Percentiles rank a stretch among this genome's conserved stretches.
Evolutionary conservation across 345 rosid species (phyloP).

Genomic region (Adansonia digitata): DNA sequence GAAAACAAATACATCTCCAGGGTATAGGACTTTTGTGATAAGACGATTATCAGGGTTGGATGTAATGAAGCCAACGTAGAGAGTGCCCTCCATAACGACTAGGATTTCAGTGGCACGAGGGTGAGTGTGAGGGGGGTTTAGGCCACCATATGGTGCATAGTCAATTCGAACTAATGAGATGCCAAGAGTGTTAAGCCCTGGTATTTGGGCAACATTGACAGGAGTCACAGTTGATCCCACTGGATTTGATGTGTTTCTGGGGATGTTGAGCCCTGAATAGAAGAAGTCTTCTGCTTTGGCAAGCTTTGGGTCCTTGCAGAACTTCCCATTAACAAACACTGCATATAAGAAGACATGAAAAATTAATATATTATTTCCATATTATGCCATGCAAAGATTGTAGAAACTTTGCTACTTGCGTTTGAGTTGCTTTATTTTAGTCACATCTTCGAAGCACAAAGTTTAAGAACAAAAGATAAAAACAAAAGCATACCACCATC

Average conservation of each 20-base stretch:
- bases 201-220: neutral
- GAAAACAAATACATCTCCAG: constrained; percentile 28
- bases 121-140: constrained; percentile 30
- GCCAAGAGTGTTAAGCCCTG: constrained; percentile 29
- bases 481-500: neutral
- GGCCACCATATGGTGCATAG: constrained; percentile 23
- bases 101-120: constrained; percentile 22
- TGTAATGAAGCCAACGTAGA: constrained; percentile 27
- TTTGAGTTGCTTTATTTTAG: neutral
- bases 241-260: constrained; percentile 12
- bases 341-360: neutral
- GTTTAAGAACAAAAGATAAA: neutral
- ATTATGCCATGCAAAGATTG: too few relatives aligned
- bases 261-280: constrained; percentile 17
- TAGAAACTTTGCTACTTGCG: neutral
- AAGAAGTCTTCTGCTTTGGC: constrained; percentile 25
- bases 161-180: constrained; percentile 26
- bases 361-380: neutral
- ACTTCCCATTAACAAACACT: constrained; percentile 37
- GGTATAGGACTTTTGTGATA: constrained; percentile 18
- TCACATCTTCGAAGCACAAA: too few relatives aligned
- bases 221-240: constrained; percentile 20
- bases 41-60: constrained; percentile 20
- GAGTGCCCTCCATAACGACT: constrained; percentile 17
- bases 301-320: constrained; percentile 32